Conservation (phyloP, 2,329 filamentous ascomycete species). For the Alternaria conjuncta region DNA sequence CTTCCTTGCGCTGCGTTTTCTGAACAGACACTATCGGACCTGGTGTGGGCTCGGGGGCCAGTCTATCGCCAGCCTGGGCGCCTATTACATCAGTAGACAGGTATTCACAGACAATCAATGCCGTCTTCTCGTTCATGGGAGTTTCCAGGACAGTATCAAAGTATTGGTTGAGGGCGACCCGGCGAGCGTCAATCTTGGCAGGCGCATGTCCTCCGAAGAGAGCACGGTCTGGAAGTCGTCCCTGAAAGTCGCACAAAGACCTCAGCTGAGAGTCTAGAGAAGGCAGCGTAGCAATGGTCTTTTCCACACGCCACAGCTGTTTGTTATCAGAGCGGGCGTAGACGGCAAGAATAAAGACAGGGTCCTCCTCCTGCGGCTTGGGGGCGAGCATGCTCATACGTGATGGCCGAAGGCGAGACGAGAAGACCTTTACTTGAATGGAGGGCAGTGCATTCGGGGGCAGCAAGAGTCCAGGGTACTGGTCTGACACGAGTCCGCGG, state of each 20-base stretch:
- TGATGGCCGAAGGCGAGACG: slow-evolving; percentile 92
- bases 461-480: slow-evolving; percentile 84
- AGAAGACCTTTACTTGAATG: slow-evolving; percentile 85
- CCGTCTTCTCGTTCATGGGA: slow-evolving; percentile 76
- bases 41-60: slow-evolving; percentile 62
- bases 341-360: slow-evolving; percentile 89
- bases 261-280: slow-evolving; percentile 83
- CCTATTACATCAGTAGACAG: slow-evolving; percentile 72
- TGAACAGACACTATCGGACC: slow-evolving; percentile 50
- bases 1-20: slow-evolving; percentile 73
- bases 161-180: slow-evolving; percentile 81
- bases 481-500: slow-evolving; percentile 79
- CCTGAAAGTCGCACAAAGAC: slow-evolving; percentile 72
- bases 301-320: slow-evolving; percentile 94
- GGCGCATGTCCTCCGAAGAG: slow-evolving; percentile 93
- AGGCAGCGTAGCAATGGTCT: slow-evolving; percentile 81
- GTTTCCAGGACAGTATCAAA: slow-evolving; percentile 86
- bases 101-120: slow-evolving; percentile 84
- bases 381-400: slow-evolving; percentile 81
- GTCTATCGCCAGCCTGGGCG: slow-evolving; percentile 61
- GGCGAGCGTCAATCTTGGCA: slow-evolving; percentile 87
- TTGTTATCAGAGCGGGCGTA: slow-evolving; percentile 75
- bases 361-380: slow-evolving; percentile 85
- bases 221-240: slow-evolving; percentile 80
- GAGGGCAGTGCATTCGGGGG: slow-evolving; percentile 88